Base-by-base conservation (phyloP, 2,329 filamentous ascomycete species). In the Colletotrichum graminicola region DNA sequence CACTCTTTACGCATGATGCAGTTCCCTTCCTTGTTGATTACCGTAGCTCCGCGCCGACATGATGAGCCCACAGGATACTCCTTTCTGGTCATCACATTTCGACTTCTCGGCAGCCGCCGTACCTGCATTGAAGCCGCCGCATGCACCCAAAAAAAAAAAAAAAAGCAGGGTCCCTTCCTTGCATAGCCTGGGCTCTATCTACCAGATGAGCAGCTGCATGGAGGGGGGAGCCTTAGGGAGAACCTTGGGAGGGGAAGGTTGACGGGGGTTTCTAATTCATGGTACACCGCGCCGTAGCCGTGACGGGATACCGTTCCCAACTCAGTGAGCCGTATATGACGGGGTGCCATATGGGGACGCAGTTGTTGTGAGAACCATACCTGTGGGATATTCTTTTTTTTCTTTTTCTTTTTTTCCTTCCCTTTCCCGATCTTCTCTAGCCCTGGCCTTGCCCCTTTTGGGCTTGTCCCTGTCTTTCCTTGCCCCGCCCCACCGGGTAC, bases 201-300 rank as follows among this genome's bases (percentile, higher is more conserved):
- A 32, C 49, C 18, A 56, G 49, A 70, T 54, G 32, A 67, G 56
- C 43, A 47, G 45, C 68, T 71, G 57, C 68, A 67, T 68, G 68
- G 64, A 71, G n/a, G n/a, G 10, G 34, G 34, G 10, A 67, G 67
- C 41, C 63, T 71, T 57, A 56, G 34, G 51, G 55, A 45, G 43
- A 39, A 45, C 11, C 11, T 4, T 1, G 36, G 36, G 11, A 11
- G 11, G 36, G 36, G 36, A 41, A 18, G 14, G 36, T 39, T 52
- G 43, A 34, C 43, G 64, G 56, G 54, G 29, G 26, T 36, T 59
- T 65, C 66, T 65, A 68, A 68, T 65, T 65, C 66, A 43, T 51
- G 56, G 64, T 7, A 7, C 21, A 3, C 45, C n/a, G 52, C 26
- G 16, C 29, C 36, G 3, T 36, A 29, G 54, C 47, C 49, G 4